These are phyloP conservation scores for Neonectria neomacrospora DNA, from an alignment of 2,329 filamentous ascomycete genomes.

Conservation along the genomic window DNA sequence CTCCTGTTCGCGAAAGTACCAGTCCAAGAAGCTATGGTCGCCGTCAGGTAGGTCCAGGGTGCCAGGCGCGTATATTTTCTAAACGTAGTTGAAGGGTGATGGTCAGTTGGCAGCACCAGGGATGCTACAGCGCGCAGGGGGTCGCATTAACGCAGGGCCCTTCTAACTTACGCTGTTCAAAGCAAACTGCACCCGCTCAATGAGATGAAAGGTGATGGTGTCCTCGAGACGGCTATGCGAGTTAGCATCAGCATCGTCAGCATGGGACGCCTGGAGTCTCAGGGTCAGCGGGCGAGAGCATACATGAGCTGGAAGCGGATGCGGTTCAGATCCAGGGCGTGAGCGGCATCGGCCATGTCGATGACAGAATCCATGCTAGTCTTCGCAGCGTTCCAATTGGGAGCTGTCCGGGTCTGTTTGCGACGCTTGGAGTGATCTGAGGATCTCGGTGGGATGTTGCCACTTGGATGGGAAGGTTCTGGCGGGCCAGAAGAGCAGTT, in stretches of 20 bases:
- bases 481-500: background rate
- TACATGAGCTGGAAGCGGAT: slow-evolving; percentile 96
- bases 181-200: slow-evolving; percentile 97
- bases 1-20: slow-evolving; percentile 91
- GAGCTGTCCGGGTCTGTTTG: background rate
- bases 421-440: background rate
- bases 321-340: slow-evolving; percentile 88
- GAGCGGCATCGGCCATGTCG: slow-evolving; percentile 84
- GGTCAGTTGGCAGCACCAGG: slow-evolving; percentile 28
- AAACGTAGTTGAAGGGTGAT: slow-evolving; percentile 1
- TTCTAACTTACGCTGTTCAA: slow-evolving; percentile 69
- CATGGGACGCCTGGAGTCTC: slow-evolving; percentile 3
- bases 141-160: slow-evolving; percentile 24
- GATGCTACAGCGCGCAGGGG: slow-evolving; percentile 27
- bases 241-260: slow-evolving; percentile 22
- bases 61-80: slow-evolving; percentile 84
- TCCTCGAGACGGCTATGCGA: slow-evolving; percentile 90
- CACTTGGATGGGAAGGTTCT: background rate
- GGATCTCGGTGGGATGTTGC: background rate
- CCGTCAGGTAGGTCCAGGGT: slow-evolving; percentile 81
- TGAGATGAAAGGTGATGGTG: slow-evolving; percentile 96
- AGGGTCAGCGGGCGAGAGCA: slow-evolving; percentile 45
- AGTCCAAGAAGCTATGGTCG: slow-evolving; percentile 88
- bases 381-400: slow-evolving; percentile 20
- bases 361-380: slow-evolving; percentile 85